Base-by-base conservation (phyloP, 2,329 filamentous ascomycete genomes). In the Penicillium rolfsii region DNA sequence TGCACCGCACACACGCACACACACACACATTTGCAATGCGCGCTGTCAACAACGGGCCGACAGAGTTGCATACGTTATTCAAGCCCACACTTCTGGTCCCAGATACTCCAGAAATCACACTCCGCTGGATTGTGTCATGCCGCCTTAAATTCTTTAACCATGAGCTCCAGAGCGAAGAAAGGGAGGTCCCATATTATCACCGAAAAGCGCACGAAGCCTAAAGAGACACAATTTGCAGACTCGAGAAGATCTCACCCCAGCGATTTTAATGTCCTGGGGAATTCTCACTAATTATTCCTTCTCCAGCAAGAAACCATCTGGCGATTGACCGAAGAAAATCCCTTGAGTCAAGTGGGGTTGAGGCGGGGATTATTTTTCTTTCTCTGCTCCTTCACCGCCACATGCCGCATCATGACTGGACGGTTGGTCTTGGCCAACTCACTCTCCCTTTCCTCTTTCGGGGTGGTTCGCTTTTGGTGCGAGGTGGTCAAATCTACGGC, bases 401-500 rank as follows among this genome's bases (percentile, higher is more conserved):
- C 67, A 70, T 70, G 67, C 65, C 67, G 59, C 67, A 55, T 55
- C 58, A 62, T 69, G 65, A 67, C 62, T 69, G 67, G 66, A 64
- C 58, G 56, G 56, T 61, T 50, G 59, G 46, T 56, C 40, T 63
- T 63, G 52, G 67, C 64, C 67, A 70, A 67, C 67, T 70, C 67
- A 68, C 30, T 57, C 48, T 53, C 38, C 59, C 62, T 67, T 65
- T 49, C 62, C 63, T n/a, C 46, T 68, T 66, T 41, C 49, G 62
- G 63, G 24, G 26, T 43, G 19, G 52, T 52, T 60, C 49, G n/a
- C 19, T 54, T 57, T 62, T 53, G 50, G 41, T 16, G 41, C 35
- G 38, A 46, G 53, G n/a, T 45, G 33, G 40, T 19, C 40, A 36
- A 56, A 36, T 55, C 33, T 38, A 53, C 30, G 33, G 50, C 50